Conservation (phyloP, 2,329 filamentous ascomycete species). For the Alternaria angustiovoidea region DNA sequence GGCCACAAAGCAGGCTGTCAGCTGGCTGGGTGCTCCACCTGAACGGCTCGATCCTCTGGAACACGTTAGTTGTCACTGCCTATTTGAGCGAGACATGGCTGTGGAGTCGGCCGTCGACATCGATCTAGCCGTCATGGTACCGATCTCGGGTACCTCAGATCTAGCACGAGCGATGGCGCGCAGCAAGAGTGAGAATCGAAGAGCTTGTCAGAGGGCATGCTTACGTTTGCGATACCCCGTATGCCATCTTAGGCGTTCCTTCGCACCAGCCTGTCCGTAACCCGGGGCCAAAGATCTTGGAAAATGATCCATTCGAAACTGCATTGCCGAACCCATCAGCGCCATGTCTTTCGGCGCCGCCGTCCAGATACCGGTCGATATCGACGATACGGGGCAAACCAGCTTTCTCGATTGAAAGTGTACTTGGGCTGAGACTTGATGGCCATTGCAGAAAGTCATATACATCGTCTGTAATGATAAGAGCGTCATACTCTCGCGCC, state of each 20-base stretch:
- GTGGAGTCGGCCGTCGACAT: constrained; percentile 5
- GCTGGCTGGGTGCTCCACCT: constrained; percentile 67
- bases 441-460: constrained; percentile 93
- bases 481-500: constrained; percentile 78
- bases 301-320: constrained; percentile 88
- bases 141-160: background rate
- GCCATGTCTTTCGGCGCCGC: constrained; percentile 56
- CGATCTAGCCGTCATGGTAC: background rate
- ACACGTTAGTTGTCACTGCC: constrained; percentile 30
- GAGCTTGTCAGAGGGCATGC: constrained; percentile 25
- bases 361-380: constrained; percentile 74
- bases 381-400: constrained; percentile 77
- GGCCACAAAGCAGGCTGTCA: constrained; percentile 65
- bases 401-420: constrained; percentile 51
- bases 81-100: constrained; percentile 11
- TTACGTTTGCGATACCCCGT: constrained; percentile 67
- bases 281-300: constrained; percentile 85
- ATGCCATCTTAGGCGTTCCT: constrained; percentile 68
- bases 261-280: constrained; percentile 89
- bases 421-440: constrained; percentile 39
- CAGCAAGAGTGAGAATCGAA: background rate
- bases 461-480: constrained; percentile 90
- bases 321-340: constrained; percentile 77
- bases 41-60: constrained; percentile 64
- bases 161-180: background rate